Conservation (phyloP, 306 rosid species). For the Ceratonia siliqua region DNA sequence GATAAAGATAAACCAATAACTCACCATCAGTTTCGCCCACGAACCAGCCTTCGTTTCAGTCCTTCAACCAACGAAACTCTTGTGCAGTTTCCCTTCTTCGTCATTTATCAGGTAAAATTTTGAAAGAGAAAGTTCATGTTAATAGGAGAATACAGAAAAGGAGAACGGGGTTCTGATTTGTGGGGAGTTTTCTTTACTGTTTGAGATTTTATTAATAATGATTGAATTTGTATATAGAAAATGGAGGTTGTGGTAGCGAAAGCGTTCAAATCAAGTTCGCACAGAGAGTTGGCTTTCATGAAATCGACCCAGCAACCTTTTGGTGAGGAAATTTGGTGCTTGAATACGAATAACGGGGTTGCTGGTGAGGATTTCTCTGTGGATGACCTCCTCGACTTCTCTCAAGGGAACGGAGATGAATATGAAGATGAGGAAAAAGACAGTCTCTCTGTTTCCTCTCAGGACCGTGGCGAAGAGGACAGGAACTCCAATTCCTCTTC, state of each 20-base stretch:
- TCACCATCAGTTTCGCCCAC: conserved; percentile 49
- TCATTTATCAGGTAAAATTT: conserved; percentile 44
- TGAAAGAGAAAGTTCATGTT: neutral
- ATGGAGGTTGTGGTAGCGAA: conserved; percentile 70
- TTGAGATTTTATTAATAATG: neutral
- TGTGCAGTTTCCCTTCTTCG: conserved; percentile 26
- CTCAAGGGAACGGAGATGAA: conserved; percentile 46
- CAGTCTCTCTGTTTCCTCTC: conserved; percentile 45
- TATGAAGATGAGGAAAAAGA: conserved; percentile 39
- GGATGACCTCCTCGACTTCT: conserved; percentile 77
- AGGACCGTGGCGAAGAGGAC: conserved; percentile 37
- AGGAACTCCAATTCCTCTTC: conserved; percentile 50
- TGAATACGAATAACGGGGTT: conserved; percentile 43
- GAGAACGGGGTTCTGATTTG: neutral
- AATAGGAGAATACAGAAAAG: neutral
- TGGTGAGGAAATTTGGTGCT: conserved; percentile 45
- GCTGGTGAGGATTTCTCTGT: conserved; percentile 73
- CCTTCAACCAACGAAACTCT: conserved; percentile 44
- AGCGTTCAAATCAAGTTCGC: conserved; percentile 79
- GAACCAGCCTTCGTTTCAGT: conserved; percentile 42
- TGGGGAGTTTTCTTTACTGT: neutral
- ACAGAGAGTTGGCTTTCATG: conserved; percentile 48
- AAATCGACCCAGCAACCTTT: conserved; percentile 43
- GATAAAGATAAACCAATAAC: conserved; percentile 46
- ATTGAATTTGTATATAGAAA: conserved; percentile 42